Percentiles rank a stretch among this genome's conserved stretches.
These are phyloP conservation scores for Tolypocladium pustulatum DNA, from an alignment of 2,329 filamentous ascomycete species.

Conservation along the genomic window DNA sequence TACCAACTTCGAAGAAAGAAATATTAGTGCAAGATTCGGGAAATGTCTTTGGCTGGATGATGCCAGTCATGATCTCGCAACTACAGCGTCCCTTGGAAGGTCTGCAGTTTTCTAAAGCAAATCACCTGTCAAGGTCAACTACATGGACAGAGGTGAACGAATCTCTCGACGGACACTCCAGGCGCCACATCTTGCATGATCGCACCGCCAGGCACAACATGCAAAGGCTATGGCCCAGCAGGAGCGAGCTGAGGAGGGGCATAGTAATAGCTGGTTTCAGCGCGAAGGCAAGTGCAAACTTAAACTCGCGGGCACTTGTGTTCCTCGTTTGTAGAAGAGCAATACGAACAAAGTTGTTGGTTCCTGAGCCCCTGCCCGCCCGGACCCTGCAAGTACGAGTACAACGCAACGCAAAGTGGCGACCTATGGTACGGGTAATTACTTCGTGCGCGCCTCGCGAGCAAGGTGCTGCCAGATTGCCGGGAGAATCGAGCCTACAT, in stretches of 20 bases:
- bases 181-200: background rate
- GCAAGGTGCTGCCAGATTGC: background rate
- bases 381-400: background rate
- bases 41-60: background rate
- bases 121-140: too few relatives aligned
- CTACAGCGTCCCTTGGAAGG: background rate
- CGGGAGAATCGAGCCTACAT: too few relatives aligned
- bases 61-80: background rate
- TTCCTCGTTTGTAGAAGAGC: background rate
- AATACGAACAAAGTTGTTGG: background rate
- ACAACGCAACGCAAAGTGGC: too few relatives aligned
- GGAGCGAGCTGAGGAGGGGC: background rate
- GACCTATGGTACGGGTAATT: background rate
- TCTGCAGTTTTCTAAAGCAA: too few relatives aligned
- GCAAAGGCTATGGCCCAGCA: background rate
- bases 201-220: background rate
- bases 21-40: too few relatives aligned
- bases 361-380: background rate
- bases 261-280: background rate
- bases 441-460: background rate
- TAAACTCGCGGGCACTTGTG: background rate
- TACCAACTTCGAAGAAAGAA: too few relatives aligned
- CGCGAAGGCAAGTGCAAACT: background rate
- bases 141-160: background rate
- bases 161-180: background rate